Evolutionary conservation across 805 yeast species (phyloP), one percentile per base, ranked within the genome.

Genomic region (Barnettozyma siamensis): DNA sequence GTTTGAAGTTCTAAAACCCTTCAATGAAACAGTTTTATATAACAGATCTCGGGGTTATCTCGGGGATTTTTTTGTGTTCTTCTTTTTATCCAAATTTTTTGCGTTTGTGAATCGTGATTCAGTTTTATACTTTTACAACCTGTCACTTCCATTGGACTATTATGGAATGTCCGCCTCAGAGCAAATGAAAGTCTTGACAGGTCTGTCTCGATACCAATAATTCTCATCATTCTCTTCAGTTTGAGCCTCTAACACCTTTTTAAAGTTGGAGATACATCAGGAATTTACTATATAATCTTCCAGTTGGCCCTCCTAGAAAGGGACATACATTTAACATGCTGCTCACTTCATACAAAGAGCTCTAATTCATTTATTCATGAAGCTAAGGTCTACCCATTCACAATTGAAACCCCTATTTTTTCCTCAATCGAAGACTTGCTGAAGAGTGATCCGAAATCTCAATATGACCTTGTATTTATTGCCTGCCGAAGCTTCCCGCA

Each of bases 401-500:
- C 20, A 2, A 21, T 36, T 12, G 15, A 30, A 12, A 19, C 20
- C 5, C 38, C 38, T 9, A 15, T 29, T 10, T 21, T 9, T 7
- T n/a, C 16, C 15, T 29, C 39, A 12, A 15, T 29, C 12, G 29
- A 36, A 15, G 29, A 36, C 21, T 16, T 30, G 12, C 16, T 19
- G 8, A n/a, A 35, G 5, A 12, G 5, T n/a, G 13, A 24, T 15
- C 4, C 17, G 7, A 29, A 28, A 9, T 21, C 23, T 7, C 18
- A 17, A 4, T 42, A 41, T 30, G 48, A 47, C 24, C 34, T 52
- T 7, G 31, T 50, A 3, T 35, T 50, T 29, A 24, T 53, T 4
- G 36, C 49, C 2, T 43, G 44, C 15, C 23, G 43, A 13, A 47
- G 41, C 21, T 21, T 46, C 2, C 49, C 48, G 2, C 28, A 34